These are phyloP conservation scores for Trichoderma koningii DNA, from an alignment of 2,329 filamentous ascomycete genomes.

Conservation along the genomic window DNA sequence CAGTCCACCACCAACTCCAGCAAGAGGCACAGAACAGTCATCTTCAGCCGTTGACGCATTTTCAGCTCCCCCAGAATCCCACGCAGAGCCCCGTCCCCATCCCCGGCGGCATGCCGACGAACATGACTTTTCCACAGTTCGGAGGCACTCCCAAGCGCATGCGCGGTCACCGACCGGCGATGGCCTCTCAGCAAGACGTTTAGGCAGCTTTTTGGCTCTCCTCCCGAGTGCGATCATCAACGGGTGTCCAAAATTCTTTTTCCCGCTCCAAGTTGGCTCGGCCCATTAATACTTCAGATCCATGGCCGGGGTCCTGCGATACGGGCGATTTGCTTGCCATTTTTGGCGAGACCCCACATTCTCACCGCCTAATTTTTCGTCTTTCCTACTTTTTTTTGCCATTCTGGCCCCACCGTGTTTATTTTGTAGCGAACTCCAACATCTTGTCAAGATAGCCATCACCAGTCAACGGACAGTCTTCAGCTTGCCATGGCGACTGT, in stretches of 20 bases:
- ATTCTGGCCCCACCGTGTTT: constrained; percentile 23
- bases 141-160: constrained; percentile 37
- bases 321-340: constrained; percentile 15
- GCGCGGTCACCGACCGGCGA: constrained; percentile 34
- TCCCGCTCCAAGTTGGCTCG: constrained; percentile 10
- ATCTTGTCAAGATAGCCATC: constrained; percentile 10
- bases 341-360: constrained; percentile 24
- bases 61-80: constrained; percentile 36
- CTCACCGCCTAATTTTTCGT: constrained; percentile 36
- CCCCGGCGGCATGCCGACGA: constrained; percentile 33
- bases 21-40: constrained; percentile 34
- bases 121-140: constrained; percentile 37
- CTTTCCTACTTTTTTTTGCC: constrained; percentile 33
- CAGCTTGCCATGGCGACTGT: constrained; percentile 69
- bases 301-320: not conserved
- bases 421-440: constrained; percentile 29
- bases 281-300: constrained; percentile 5
- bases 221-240: not conserved
- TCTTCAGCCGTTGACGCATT: constrained; percentile 35
- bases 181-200: constrained; percentile 20
- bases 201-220: constrained; percentile 16
- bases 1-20: constrained; percentile 27
- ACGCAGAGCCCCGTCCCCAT: constrained; percentile 36
- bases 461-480: constrained; percentile 6
- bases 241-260: not conserved